Evolutionary conservation across 768 basidiomycete species (phyloP).

Genomic region (Lepiota brunneoincarnata): DNA sequence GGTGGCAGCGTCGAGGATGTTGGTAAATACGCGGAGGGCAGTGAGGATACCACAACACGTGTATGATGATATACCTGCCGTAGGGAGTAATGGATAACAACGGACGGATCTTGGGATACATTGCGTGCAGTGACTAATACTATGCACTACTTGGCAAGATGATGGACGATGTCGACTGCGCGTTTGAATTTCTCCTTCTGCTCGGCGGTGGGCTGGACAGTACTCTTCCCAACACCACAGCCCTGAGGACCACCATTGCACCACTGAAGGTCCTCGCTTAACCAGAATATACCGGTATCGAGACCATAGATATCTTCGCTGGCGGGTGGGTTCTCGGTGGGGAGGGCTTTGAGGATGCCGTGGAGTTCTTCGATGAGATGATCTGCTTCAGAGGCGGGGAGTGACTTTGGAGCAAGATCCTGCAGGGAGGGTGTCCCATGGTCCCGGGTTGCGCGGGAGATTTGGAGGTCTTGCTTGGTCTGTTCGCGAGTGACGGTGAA

Average conservation of each 20-base stretch:
- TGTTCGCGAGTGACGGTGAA: constrained; percentile 45
- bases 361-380: constrained; percentile 57
- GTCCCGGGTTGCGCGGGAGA: constrained; percentile 47
- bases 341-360: constrained; percentile 55
- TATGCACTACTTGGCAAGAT: not conserved
- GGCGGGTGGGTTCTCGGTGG: constrained; percentile 53
- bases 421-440: constrained; percentile 43
- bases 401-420: constrained; percentile 38
- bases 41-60: not conserved
- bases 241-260: constrained; percentile 59
- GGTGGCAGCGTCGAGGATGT: not conserved
- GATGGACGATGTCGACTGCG: constrained; percentile 56
- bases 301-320: constrained; percentile 73
- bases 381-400: constrained; percentile 29
- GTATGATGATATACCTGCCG: not conserved
- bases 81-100: not conserved
- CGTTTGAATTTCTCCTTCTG: constrained; percentile 67
- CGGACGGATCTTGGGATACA: too few species aligned
- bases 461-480: constrained; percentile 31
- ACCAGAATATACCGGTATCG: constrained; percentile 63
- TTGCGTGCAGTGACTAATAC: too few species aligned
- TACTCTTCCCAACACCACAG: constrained; percentile 49
- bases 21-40: not conserved
- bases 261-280: constrained; percentile 58
- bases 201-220: constrained; percentile 50